Base-by-base conservation (phyloP, 2,329 filamentous ascomycete genomes). In the Beauveria asiatica region DNA sequence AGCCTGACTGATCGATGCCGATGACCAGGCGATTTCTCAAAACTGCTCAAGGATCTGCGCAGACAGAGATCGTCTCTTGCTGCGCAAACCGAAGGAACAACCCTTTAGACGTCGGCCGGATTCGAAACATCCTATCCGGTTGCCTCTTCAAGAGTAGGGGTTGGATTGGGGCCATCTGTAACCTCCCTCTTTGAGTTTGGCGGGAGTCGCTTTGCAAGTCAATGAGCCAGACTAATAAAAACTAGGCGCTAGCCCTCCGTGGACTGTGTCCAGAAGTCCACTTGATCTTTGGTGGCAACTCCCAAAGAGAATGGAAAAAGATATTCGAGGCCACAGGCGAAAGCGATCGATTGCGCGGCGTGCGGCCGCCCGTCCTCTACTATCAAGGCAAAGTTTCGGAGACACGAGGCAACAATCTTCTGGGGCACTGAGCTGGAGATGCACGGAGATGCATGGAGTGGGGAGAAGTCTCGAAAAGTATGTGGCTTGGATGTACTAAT, bases 141-240 rank as follows among this genome's bases (percentile, higher is more conserved):
- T 60, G 41, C 57, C 57, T 49, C 41, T 54, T 60, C 30, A 7
- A 54, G 42, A 54, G 57, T 54, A 60, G 57, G 9, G 33, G 41
- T 46, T 54, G 23, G 52, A 37, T 37, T 25, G 30, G 42, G 46
- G 48, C 45, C 11, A 33, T 39, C 19, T 53, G 30, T 23, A 54
- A 60, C 57, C 57, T 60, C 44, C 57, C 50, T 54, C 57, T 60
- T 60, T 49, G 21, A 60, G 57, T 46, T 42, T 42, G 41, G 50
- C 41, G 49, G 57, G 30, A 48, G 57, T 45, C 49, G 41, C 5
- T 53, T 59, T 52, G 21, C 57, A 23, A 54, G 50, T 33, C 37
- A 52, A 53, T n/a, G 57, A 54, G 41, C 46, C 41, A 17, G 19
- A 21, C 44, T 53, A 50, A 44, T 53, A 50, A 44, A 37, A 13